Conservation (phyloP, 768 basidiomycete species). For the Leccinum ochraceum region DNA sequence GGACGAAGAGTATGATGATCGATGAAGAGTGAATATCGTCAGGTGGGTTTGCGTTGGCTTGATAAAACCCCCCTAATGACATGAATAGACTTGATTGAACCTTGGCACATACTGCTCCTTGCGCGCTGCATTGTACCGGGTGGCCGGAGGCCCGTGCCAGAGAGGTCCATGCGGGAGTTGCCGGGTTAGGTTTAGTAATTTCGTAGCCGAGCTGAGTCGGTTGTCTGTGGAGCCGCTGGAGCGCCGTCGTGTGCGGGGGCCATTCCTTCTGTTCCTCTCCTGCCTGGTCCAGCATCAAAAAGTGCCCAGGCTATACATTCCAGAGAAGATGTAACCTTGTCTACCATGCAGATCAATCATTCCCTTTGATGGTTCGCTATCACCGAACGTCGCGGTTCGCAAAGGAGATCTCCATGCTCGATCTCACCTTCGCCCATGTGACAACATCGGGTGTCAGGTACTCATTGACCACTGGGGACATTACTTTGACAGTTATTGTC, state of each 20-base stretch:
- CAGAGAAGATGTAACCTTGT: conserved; percentile 1
- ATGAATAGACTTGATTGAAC: not conserved
- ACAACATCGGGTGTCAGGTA: not conserved
- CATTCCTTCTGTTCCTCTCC: too few relatives aligned
- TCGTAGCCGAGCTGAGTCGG: too few relatives aligned
- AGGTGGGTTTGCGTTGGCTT: not conserved
- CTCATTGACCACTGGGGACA: too few relatives aligned
- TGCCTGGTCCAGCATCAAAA: too few relatives aligned
- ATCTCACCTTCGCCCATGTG: conserved; percentile 47
- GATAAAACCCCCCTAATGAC: not conserved
- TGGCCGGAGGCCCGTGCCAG: too few relatives aligned
- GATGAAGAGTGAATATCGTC: conserved; percentile 6
- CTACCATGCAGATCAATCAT: conserved; percentile 46
- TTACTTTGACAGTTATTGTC: too few relatives aligned
- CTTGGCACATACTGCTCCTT: not conserved
- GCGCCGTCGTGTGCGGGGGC: too few relatives aligned
- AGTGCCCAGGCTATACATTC: not conserved
- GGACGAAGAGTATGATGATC: conserved; percentile 43
- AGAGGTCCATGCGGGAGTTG: too few relatives aligned
- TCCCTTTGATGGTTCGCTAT: conserved; percentile 56
- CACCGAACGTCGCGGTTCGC: conserved; percentile 49
- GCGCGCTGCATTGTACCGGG: not conserved
- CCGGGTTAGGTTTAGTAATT: too few relatives aligned
- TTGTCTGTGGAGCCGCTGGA: too few relatives aligned
- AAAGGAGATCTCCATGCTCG: too few relatives aligned